phyloP scores from a whole-genome alignment of 192 early-diverging fungal species.

The Mortierella hygrophila region DNA sequence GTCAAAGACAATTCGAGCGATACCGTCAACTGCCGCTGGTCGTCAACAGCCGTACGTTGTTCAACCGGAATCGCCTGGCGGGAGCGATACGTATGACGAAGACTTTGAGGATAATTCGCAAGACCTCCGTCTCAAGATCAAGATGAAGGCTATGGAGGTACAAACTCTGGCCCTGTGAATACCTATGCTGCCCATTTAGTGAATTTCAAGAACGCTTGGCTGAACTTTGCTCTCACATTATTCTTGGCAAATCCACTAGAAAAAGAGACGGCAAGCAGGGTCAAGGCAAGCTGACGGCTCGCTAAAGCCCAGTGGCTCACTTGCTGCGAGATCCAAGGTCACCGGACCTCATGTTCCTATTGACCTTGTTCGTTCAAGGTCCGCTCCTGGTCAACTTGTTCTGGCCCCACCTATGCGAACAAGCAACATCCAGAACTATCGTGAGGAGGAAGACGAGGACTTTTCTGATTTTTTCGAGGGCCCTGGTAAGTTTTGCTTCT shows the following conservation, averaged over 20 bases:
- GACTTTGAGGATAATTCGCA: constrained; percentile 36
- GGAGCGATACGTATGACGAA: constrained; percentile 23
- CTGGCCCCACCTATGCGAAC: constrained; percentile 17
- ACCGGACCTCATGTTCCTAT: constrained; percentile 23
- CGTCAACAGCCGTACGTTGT: not conserved
- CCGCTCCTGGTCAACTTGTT: constrained; percentile 44
- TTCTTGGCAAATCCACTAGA: not conserved
- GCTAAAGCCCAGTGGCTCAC: constrained; percentile 28
- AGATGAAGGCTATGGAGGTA: constrained; percentile 22
- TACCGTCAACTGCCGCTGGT: not conserved
- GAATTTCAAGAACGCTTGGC: not conserved
- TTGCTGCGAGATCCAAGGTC: constrained; percentile 29
- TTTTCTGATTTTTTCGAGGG: constrained; percentile 47
- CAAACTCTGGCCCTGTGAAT: not conserved
- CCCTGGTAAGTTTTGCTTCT: not conserved
- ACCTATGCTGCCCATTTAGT: not conserved
- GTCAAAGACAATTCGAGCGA: constrained; percentile 32
- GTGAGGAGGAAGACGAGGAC: constrained; percentile 43
- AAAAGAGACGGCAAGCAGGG: not conserved
- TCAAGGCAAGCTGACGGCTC: constrained; percentile 13
- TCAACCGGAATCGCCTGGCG: not conserved
- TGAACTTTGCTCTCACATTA: not conserved
- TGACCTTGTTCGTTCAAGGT: constrained; percentile 45
- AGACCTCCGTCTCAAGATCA: constrained; percentile 33
- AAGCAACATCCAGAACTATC: constrained; percentile 37